These are phyloP conservation scores for Penicillium freii DNA, from an alignment of 2,329 filamentous ascomycete genomes.

Conservation along the genomic window DNA sequence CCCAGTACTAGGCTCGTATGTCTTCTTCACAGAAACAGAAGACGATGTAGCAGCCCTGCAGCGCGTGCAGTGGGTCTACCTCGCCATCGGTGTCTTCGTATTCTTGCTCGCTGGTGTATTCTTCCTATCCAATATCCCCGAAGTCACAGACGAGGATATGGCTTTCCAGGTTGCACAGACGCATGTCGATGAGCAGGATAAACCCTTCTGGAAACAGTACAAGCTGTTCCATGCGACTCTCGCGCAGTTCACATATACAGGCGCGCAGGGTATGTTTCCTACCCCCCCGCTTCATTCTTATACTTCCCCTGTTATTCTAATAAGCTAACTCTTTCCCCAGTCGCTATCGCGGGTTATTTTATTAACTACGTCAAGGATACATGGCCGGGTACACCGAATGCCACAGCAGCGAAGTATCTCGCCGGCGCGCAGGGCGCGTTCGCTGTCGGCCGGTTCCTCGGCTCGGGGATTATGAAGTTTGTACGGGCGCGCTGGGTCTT, in stretches of 20 bases:
- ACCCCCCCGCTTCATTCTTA: background rate
- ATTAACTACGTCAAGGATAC: constrained; percentile 71
- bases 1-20: constrained; percentile 69
- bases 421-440: constrained; percentile 73
- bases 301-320: background rate
- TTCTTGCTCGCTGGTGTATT: constrained; percentile 65
- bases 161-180: constrained; percentile 58
- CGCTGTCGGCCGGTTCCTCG: constrained; percentile 68
- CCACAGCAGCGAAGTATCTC: constrained; percentile 64
- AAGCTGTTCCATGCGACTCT: constrained; percentile 72
- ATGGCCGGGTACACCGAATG: constrained; percentile 52
- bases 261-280: constrained; percentile 59
- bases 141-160: constrained; percentile 71
- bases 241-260: constrained; percentile 78
- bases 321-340: constrained; percentile 23
- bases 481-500: constrained; percentile 68
- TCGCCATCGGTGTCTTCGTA: constrained; percentile 74
- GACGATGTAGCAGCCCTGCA: constrained; percentile 57
- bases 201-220: constrained; percentile 68
- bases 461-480: constrained; percentile 64
- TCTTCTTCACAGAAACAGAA: constrained; percentile 67
- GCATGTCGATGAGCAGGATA: constrained; percentile 55
- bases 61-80: constrained; percentile 75
- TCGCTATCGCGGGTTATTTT: constrained; percentile 59
- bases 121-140: constrained; percentile 65